Evolutionary conservation across 345 rosid genomes (phyloP).

Genomic region (Mercurialis annua): DNA sequence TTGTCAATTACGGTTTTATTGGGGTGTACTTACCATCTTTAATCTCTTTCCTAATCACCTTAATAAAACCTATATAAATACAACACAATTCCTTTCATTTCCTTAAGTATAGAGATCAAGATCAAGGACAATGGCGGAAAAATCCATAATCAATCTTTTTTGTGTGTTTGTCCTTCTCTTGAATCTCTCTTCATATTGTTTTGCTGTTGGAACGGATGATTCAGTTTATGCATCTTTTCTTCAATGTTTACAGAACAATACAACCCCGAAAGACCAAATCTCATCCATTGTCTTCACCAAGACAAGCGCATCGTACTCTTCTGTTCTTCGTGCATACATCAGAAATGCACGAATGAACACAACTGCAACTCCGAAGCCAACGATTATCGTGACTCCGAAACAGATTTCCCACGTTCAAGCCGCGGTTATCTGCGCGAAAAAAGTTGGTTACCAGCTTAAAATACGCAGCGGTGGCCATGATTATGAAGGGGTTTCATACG

Average conservation of each 20-base stretch:
- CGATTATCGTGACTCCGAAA: constrained; percentile 48
- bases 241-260: constrained; percentile 38
- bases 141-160: background rate
- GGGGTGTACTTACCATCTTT: too few relatives aligned
- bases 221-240: constrained; percentile 35
- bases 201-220: constrained; percentile 17
- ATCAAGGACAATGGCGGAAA: too few relatives aligned
- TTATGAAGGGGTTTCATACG: constrained; percentile 52
- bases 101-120: too few relatives aligned
- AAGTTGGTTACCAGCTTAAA: constrained; percentile 38
- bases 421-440: constrained; percentile 49
- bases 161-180: constrained; percentile 4
- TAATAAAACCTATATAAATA: too few relatives aligned
- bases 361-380: constrained; percentile 44
- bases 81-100: too few relatives aligned
- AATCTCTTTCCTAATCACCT: too few relatives aligned
- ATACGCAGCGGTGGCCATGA: constrained; percentile 68
- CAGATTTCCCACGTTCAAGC: constrained; percentile 49
- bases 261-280: constrained; percentile 19
- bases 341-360: constrained; percentile 57
- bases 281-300: constrained; percentile 36
- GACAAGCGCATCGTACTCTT: constrained; percentile 36
- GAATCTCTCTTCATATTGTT: constrained; percentile 13
- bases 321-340: constrained; percentile 49
- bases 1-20: too few relatives aligned